Conservation (phyloP, 2,329 filamentous ascomycete genomes). For the Acrocalymma vagum region DNA sequence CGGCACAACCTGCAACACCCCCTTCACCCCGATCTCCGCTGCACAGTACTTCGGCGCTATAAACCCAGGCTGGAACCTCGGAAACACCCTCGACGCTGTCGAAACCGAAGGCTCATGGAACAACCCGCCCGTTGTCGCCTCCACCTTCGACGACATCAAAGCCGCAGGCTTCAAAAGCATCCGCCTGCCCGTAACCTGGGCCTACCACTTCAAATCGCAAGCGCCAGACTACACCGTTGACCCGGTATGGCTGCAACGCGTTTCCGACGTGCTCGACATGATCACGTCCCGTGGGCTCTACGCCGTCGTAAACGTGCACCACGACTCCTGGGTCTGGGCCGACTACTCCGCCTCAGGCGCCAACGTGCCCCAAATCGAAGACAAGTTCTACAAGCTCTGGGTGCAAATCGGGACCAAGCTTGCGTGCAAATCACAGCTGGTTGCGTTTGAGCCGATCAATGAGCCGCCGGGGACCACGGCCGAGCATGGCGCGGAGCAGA, state of each 20-base stretch:
- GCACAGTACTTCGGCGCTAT: conserved; percentile 57
- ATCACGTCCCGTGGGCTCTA: conserved; percentile 60
- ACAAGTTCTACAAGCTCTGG: conserved; percentile 66
- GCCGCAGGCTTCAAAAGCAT: conserved; percentile 65
- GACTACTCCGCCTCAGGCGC: conserved; percentile 58
- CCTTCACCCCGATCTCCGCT: conserved; percentile 57
- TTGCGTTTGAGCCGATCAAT: conserved; percentile 69
- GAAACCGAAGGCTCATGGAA: conserved; percentile 68
- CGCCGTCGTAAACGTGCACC: conserved; percentile 66
- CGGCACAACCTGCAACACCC: conserved; percentile 47
- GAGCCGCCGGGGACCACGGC: conserved; percentile 64
- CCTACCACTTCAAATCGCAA: conserved; percentile 62
- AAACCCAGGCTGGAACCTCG: conserved; percentile 68
- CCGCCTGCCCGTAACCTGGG: conserved; percentile 67
- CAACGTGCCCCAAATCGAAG: conserved; percentile 62
- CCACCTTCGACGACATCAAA: conserved; percentile 62
- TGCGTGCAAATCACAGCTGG: conserved; percentile 61
- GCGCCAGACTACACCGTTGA: conserved; percentile 65
- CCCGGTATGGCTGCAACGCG: conserved; percentile 63
- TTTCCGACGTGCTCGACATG: conserved; percentile 66
- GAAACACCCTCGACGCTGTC: conserved; percentile 67
- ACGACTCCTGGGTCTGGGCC: conserved; percentile 68
- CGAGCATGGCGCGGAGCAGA: conserved; percentile 60
- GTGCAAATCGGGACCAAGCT: conserved; percentile 64
- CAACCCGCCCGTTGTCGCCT: conserved; percentile 59